Percentiles rank a stretch among this genome's conserved stretches.
phyloP scores from a whole-genome alignment of 2,329 filamentous ascomycete species.

The Ophiocordyceps polyrhachis-furcata region DNA sequence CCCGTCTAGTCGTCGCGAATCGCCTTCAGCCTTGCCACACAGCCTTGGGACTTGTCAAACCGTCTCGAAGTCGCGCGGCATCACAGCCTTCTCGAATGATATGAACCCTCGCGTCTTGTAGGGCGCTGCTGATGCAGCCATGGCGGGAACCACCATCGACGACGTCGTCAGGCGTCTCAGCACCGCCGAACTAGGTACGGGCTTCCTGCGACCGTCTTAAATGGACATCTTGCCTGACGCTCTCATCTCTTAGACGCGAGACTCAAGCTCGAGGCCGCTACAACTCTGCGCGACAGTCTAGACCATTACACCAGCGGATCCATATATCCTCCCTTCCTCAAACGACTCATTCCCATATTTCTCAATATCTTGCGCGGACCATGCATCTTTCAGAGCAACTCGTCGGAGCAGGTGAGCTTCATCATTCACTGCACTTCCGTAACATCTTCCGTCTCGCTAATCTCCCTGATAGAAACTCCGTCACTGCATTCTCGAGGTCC shows the following conservation, averaged over 20 bases:
- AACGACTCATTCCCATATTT: slow-evolving; percentile 79
- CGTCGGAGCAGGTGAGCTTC: slow-evolving; percentile 58
- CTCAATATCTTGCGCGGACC: slow-evolving; percentile 67
- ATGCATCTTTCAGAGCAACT: slow-evolving; percentile 81
- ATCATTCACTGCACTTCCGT: not conserved
- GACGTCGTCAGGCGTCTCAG: slow-evolving; percentile 43
- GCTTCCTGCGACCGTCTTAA: not conserved
- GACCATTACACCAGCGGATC: slow-evolving; percentile 69
- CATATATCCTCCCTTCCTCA: slow-evolving; percentile 64
- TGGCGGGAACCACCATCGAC: slow-evolving; percentile 43
- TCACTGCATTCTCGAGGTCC: slow-evolving; percentile 82
- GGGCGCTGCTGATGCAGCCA: slow-evolving; percentile 31
- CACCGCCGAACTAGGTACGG: slow-evolving; percentile 33
- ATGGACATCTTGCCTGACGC: not conserved
- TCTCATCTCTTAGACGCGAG: slow-evolving; percentile 45
- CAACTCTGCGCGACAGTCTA: slow-evolving; percentile 75
- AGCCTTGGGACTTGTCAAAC: slow-evolving; percentile 7
- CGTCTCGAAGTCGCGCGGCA: slow-evolving; percentile 5
- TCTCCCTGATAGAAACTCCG: slow-evolving; percentile 49
- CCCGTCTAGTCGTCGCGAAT: not conserved
- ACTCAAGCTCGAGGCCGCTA: slow-evolving; percentile 63
- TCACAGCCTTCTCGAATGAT: slow-evolving; percentile 15
- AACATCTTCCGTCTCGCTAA: slow-evolving; percentile 4
- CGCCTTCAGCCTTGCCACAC: slow-evolving; percentile 5
- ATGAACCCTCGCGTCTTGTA: slow-evolving; percentile 13